Evolutionary conservation across 495 filamentous ascomycete genomes (phyloP).

Genomic region (Cairneyella variabilis): DNA sequence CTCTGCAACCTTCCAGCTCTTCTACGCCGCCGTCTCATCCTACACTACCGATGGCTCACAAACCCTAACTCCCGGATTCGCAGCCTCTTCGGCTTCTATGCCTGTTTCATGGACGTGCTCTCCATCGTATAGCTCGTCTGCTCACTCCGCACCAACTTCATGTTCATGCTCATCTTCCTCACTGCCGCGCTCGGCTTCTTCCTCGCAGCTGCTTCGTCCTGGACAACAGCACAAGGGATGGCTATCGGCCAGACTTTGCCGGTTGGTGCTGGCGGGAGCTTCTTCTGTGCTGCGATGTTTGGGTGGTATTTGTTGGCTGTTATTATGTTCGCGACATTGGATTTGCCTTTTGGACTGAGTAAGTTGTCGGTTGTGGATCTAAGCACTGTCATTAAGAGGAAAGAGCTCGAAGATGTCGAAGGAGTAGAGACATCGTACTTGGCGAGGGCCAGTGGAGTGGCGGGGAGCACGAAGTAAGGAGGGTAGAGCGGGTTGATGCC

Average conservation of each 20-base stretch:
- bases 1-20: slow-evolving; percentile 49
- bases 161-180: slow-evolving; percentile 61
- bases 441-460: neutral
- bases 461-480: too few relatives aligned
- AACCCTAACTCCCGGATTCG: slow-evolving; percentile 2
- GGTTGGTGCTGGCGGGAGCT: slow-evolving; percentile 41
- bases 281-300: slow-evolving; percentile 49
- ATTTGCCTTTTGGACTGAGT: slow-evolving; percentile 52
- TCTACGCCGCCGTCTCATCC: slow-evolving; percentile 40
- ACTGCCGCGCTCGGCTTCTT: slow-evolving; percentile 54
- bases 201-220: slow-evolving; percentile 54
- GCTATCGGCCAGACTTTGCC: slow-evolving; percentile 18
- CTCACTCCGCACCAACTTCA: slow-evolving; percentile 65
- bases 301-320: slow-evolving; percentile 63
- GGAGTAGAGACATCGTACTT: neutral
- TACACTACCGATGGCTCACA: slow-evolving; percentile 5
- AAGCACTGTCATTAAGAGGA: slow-evolving; percentile 36
- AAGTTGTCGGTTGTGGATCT: slow-evolving; percentile 60
- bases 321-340: slow-evolving; percentile 55
- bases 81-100: slow-evolving; percentile 39
- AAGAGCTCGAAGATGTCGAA: slow-evolving; percentile 22
- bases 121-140: slow-evolving; percentile 63
- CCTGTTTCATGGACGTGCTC: slow-evolving; percentile 54
- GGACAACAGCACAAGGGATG: slow-evolving; percentile 38
- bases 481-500: too few relatives aligned